phyloP scores from a whole-genome alignment of 495 filamentous ascomycete genomes.

The Penicillium canariense region DNA sequence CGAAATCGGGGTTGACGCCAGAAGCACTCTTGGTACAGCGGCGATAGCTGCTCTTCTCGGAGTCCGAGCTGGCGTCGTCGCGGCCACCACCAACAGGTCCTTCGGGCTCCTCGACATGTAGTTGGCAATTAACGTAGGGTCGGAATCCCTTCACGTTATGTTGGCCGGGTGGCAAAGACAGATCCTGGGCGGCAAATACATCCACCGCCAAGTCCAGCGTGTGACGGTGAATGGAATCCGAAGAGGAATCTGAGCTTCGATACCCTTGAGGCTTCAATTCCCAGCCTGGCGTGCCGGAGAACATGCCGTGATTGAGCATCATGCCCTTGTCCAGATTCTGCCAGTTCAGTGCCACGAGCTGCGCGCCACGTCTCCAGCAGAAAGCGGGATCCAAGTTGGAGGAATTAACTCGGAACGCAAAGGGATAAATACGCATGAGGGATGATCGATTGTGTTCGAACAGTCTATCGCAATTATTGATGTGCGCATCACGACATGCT shows the following conservation, averaged over 20 bases:
- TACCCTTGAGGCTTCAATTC: slow-evolving; percentile 78
- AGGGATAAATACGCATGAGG: slow-evolving; percentile 88
- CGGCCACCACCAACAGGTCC: slow-evolving; percentile 14
- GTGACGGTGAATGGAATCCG: slow-evolving; percentile 22
- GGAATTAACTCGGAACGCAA: slow-evolving; percentile 74
- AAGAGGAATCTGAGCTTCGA: slow-evolving; percentile 36
- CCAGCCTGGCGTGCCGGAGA: slow-evolving; percentile 75
- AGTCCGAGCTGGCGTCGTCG: slow-evolving; percentile 43
- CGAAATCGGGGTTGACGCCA: slow-evolving; percentile 69
- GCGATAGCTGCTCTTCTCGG: slow-evolving; percentile 63
- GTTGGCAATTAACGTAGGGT: slow-evolving; percentile 76
- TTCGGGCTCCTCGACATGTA: slow-evolving; percentile 69
- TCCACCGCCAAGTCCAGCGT: slow-evolving; percentile 48
- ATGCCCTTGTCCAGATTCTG: slow-evolving; percentile 85
- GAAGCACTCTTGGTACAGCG: slow-evolving; percentile 59
- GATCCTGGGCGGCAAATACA: slow-evolving; percentile 51
- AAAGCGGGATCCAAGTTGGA: slow-evolving; percentile 80
- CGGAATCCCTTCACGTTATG: slow-evolving; percentile 60
- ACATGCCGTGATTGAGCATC: slow-evolving; percentile 97
- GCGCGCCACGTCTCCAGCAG: slow-evolving; percentile 87
- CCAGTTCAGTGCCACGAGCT: slow-evolving; percentile 94
- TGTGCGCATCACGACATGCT: slow-evolving; percentile 67
- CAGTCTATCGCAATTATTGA: slow-evolving; percentile 55
- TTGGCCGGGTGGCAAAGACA: slow-evolving; percentile 48
- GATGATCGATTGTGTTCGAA: slow-evolving; percentile 80